Conservation (phyloP, 2,329 filamentous ascomycete species). For the Hypoxylon sp. region DNA sequence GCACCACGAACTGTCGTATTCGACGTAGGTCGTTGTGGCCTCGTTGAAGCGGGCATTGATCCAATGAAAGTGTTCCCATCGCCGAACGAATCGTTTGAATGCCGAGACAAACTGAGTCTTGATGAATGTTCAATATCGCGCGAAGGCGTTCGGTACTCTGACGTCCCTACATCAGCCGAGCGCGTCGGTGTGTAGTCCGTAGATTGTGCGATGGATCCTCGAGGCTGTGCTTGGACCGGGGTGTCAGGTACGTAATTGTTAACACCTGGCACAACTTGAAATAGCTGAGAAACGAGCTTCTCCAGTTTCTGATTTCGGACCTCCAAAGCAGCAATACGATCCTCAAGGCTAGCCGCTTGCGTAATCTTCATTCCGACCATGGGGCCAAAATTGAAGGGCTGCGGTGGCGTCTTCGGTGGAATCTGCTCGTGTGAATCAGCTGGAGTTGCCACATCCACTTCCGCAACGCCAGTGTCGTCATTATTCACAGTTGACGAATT, state of each 20-base stretch:
- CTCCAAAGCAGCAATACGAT: slow-evolving; percentile 67
- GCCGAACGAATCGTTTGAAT: slow-evolving; percentile 64
- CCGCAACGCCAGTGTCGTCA: slow-evolving; percentile 47
- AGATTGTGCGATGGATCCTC: slow-evolving; percentile 47
- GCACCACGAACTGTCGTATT: slow-evolving; percentile 65
- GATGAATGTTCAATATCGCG: slow-evolving; percentile 50
- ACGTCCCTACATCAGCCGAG: slow-evolving; percentile 51
- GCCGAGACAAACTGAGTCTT: slow-evolving; percentile 57
- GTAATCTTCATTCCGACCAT: slow-evolving; percentile 71
- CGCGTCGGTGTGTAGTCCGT: slow-evolving; percentile 49
- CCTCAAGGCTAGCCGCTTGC: slow-evolving; percentile 68
- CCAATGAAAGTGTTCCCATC: slow-evolving; percentile 63
- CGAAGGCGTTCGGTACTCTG: slow-evolving; percentile 52
- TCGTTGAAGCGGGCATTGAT: slow-evolving; percentile 54
- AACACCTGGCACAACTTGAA: slow-evolving; percentile 62
- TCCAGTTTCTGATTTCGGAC: slow-evolving; percentile 68
- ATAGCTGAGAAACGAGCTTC: slow-evolving; percentile 66
- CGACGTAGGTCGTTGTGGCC: slow-evolving; percentile 58
- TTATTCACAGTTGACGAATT: slow-evolving; percentile 64
- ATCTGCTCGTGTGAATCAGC: slow-evolving; percentile 54
- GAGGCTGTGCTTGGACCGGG: slow-evolving; percentile 50
- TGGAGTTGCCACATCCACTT: slow-evolving; percentile 53
- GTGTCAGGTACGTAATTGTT: slow-evolving; percentile 53
- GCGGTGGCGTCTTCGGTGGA: slow-evolving; percentile 58
- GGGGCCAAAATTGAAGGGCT: slow-evolving; percentile 70